Percentiles rank a stretch among this genome's conserved stretches.
Conservation (phyloP, 2,329 filamentous ascomycete genomes). For the Diaporthe sp. region DNA sequence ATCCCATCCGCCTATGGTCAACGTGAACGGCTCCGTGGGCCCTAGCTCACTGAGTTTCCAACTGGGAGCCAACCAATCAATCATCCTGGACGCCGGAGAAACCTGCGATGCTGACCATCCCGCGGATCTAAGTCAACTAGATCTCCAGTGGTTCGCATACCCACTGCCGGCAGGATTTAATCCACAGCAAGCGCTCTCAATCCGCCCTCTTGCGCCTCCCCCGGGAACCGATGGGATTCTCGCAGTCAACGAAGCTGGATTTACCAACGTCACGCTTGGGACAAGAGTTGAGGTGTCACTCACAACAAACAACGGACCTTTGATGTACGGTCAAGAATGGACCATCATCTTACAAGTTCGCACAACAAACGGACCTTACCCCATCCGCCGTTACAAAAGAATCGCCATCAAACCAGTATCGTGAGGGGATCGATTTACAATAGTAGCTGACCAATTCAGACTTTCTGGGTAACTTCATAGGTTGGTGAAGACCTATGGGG, state of each 20-base stretch:
- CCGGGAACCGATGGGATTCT: background rate
- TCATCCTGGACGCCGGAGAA: background rate
- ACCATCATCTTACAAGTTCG: background rate
- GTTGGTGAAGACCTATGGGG: no score
- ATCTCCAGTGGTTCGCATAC: background rate
- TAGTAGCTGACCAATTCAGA: no score
- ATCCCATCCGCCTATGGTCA: background rate
- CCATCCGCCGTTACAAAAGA: background rate
- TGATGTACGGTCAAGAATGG: background rate
- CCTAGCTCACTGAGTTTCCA: background rate
- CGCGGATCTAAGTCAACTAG: background rate
- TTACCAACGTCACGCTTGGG: background rate
- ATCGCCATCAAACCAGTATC: background rate
- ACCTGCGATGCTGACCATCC: background rate
- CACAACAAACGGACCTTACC: background rate
- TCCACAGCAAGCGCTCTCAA: background rate
- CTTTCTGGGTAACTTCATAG: no score
- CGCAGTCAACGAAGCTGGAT: background rate
- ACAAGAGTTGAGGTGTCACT: background rate
- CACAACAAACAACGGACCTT: background rate
- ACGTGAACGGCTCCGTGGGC: background rate
- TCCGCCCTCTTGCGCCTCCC: background rate
- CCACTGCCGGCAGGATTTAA: background rate
- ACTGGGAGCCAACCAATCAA: background rate
- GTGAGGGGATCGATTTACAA: no score